phyloP scores from a whole-genome alignment of 192 early-diverging fungal genomes.

The Rhizophagus prolifer region DNA sequence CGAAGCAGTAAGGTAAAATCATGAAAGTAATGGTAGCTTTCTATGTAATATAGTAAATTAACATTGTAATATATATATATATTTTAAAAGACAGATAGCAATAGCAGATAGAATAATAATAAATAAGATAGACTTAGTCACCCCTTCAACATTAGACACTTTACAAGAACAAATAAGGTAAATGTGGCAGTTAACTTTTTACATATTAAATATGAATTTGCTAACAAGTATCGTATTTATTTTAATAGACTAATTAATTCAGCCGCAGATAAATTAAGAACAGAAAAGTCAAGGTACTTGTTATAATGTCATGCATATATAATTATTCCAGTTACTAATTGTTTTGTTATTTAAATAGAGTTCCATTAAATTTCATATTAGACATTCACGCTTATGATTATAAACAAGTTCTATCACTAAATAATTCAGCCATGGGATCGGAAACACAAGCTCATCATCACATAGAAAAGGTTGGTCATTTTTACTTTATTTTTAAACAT shows the following conservation, averaged over 20 bases:
- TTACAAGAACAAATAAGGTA: constrained; percentile 46
- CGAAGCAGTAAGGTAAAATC: constrained; percentile 67
- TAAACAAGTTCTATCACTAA: not conserved
- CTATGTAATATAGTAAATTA: not conserved
- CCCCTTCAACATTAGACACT: constrained; percentile 36
- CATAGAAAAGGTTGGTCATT: constrained; percentile 4
- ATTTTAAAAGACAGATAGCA: constrained; percentile 64
- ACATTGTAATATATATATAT: not conserved
- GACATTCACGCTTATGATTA: constrained; percentile 61
- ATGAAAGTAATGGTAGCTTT: constrained; percentile 14
- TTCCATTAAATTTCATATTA: constrained; percentile 52
- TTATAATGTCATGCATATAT: not conserved
- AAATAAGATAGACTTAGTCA: constrained; percentile 84
- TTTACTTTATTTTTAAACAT: not conserved
- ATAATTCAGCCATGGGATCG: not conserved
- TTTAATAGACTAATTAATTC: constrained; percentile 36
- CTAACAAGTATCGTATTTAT: constrained; percentile 2
- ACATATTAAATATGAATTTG: not conserved
- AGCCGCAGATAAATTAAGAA: constrained; percentile 29
- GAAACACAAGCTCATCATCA: not conserved
- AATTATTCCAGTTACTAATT: not conserved
- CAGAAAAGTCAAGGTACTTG: constrained; percentile 26
- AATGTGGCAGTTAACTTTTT: constrained; percentile 26
- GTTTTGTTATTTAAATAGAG: constrained; percentile 15
- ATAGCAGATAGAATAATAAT: constrained; percentile 85